phyloP scores from a whole-genome alignment of 495 filamentous ascomycete genomes.

The Barbatosphaeria neglecta region DNA sequence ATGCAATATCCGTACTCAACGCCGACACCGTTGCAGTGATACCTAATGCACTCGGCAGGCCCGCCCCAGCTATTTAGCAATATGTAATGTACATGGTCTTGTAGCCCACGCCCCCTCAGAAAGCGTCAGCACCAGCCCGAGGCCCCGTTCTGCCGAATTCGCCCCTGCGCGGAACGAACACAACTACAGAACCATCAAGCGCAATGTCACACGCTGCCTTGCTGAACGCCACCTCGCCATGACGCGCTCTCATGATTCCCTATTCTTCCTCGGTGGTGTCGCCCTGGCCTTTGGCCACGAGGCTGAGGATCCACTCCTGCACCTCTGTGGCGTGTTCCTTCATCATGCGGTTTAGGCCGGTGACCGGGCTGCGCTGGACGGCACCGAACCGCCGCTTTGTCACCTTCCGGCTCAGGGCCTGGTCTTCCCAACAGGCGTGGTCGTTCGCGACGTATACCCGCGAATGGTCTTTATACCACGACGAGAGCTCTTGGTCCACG shows the following conservation, averaged over 20 bases:
- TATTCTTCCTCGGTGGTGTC: conserved; percentile 26
- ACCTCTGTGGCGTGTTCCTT: conserved; percentile 44
- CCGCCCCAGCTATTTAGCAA: too few species aligned
- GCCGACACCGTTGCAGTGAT: too few species aligned
- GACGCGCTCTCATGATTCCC: not conserved
- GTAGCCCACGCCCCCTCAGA: too few species aligned
- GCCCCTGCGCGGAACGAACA: too few species aligned
- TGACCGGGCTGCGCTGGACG: conserved; percentile 41
- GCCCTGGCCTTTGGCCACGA: conserved; percentile 19
- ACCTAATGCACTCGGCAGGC: too few species aligned
- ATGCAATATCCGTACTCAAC: too few species aligned
- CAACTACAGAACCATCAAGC: too few species aligned
- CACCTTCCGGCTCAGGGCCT: conserved; percentile 42
- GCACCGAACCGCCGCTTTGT: conserved; percentile 56
- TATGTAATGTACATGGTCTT: too few species aligned
- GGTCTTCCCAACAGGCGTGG: conserved; percentile 59
- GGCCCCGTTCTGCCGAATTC: too few species aligned
- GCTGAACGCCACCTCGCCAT: not conserved
- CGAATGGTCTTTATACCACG: conserved; percentile 65
- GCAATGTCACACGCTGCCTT: too few species aligned
- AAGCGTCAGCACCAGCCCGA: too few species aligned
- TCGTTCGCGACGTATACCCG: conserved; percentile 58
- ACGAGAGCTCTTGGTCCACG: conserved; percentile 49
- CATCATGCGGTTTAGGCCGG: conserved; percentile 54
- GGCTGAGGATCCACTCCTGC: conserved; percentile 40